Base-by-base conservation (phyloP, 129 eudicot species). In the Pittosporum tobira region DNA sequence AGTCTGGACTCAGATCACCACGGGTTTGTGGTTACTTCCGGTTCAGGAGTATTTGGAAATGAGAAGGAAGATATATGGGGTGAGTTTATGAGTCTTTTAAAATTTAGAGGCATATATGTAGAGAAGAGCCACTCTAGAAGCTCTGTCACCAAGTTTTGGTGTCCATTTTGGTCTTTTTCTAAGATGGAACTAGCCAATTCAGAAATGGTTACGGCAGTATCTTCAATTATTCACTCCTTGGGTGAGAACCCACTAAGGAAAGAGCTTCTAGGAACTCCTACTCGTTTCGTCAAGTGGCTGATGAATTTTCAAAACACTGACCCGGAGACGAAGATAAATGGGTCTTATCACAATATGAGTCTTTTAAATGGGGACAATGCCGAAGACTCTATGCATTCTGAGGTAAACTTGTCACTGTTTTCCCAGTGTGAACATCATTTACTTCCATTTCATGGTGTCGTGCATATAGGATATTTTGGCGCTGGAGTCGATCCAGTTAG, bases 341-440 rank as follows among this genome's bases (percentile, higher is more conserved):
- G 86, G 11, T 73, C 72, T 15, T 46, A 52, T 30, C 58, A 60
- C 34, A 34, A 10, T 48, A 49, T 38, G 29, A 70, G 49, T 13
- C 59, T 52, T 18, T 36, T 62, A 29, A 75, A 40, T 43, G 78
- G 72, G 22, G 38, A 55, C 18, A 27, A 28, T 10, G 64, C 3
- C 6, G 73, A 70, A 57, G 65, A 66, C 46, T 51, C 49, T 24
- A 47, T 88, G 18, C 66, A 57, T 51, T 68, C 79, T 2, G 96
- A 79, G 72, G 55, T 77, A 18, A 81, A 79, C 72, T 65, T 88
- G 18, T 46, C 96, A 4, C 70, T 84, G 31, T 88, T 94, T 81
- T 88, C 96, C 19, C 88, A 84, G 14, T 88, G 96, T 48, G 96
- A 88, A 66, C 96, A 88, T 77, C 94, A 81, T 66, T 65, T 88